Conservation (phyloP, 441 rosid genomes). For the Hura crepitans region DNA sequence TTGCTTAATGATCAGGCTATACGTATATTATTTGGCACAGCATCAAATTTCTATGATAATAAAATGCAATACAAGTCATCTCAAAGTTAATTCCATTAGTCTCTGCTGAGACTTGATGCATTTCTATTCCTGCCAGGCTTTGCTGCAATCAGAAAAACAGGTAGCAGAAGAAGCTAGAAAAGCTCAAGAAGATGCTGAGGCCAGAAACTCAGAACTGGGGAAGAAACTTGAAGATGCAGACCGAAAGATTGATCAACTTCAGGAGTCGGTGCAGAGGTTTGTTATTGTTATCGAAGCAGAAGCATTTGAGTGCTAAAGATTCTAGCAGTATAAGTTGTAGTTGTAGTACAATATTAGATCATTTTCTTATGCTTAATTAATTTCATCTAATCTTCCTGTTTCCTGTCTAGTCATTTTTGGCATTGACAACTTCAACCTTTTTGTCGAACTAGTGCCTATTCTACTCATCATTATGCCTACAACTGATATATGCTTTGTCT, state of each 20-base stretch:
- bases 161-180: constrained; percentile 63
- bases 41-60: background rate
- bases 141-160: constrained; percentile 60
- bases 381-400: no score
- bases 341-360: background rate
- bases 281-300: constrained; percentile 23
- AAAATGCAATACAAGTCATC: background rate
- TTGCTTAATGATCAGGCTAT: background rate
- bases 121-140: constrained; percentile 46
- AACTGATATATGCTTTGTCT: background rate
- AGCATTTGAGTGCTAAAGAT: constrained; percentile 10
- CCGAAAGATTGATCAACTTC: constrained; percentile 80
- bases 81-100: constrained; percentile 2
- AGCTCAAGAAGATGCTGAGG: constrained; percentile 56
- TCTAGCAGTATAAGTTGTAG: background rate
- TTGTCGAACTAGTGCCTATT: background rate
- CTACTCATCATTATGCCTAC: background rate
- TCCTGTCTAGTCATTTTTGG: background rate
- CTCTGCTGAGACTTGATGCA: constrained; percentile 21
- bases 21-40: background rate
- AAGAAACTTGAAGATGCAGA: constrained; percentile 79
- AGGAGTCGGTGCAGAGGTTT: constrained; percentile 96
- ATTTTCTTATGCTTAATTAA: background rate
- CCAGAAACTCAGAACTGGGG: constrained; percentile 61
- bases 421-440: background rate